Evolutionary conservation across 1,284 basidiomycete genomes (phyloP).

Genomic region (Marasmius tenuissimus): DNA sequence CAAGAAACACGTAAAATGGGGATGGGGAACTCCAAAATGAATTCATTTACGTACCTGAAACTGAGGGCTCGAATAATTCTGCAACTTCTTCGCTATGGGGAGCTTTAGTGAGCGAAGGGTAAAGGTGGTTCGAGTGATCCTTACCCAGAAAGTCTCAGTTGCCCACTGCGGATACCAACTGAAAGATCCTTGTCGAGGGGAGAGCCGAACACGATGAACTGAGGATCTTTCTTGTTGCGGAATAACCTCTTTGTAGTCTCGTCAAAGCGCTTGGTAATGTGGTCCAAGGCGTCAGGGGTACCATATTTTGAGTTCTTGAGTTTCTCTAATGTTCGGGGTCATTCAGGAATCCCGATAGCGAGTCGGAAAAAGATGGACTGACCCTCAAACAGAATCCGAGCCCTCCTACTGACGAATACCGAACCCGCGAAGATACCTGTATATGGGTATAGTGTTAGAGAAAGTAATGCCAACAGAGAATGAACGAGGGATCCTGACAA

Average conservation of each 20-base stretch:
- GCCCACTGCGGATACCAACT: constrained; percentile 70
- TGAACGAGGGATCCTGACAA: constrained; percentile 43
- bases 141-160: constrained; percentile 70
- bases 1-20: neutral
- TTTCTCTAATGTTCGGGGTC: constrained; percentile 46
- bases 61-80: constrained; percentile 73
- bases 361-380: constrained; percentile 11
- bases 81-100: constrained; percentile 55
- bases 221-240: constrained; percentile 61
- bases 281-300: constrained; percentile 64
- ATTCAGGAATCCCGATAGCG: constrained; percentile 1
- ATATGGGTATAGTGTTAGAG: constrained; percentile 8
- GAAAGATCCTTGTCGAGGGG: constrained; percentile 68
- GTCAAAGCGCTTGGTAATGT: constrained; percentile 72
- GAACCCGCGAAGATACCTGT: constrained; percentile 78
- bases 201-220: constrained; percentile 76
- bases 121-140: constrained; percentile 16
- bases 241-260: constrained; percentile 80
- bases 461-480: neutral
- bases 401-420: constrained; percentile 75
- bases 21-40: neutral
- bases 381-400: constrained; percentile 69
- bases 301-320: constrained; percentile 71
- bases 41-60: constrained; percentile 41
- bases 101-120: constrained; percentile 8